Base-by-base conservation (phyloP, 495 filamentous ascomycete genomes). In the Annulohypoxylon moriforme region DNA sequence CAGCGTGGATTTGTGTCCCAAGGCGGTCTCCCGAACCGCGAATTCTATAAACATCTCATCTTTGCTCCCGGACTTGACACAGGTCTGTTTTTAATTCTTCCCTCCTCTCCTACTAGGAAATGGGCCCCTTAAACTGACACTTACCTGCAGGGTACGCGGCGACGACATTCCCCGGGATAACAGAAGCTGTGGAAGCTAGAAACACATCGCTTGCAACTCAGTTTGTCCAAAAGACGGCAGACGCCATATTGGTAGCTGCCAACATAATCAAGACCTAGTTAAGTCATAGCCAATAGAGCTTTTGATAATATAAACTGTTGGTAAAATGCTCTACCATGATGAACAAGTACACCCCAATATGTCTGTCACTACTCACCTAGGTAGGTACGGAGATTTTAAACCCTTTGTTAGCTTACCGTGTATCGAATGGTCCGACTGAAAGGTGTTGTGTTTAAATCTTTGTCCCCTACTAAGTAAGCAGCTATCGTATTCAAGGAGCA, bases 41-140 rank as follows among this genome's bases (percentile, higher is more conserved):
- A 92, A 52, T 95, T 94, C 79, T 97, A 91, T 79, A 93, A 91
- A 73, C 93, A 97, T 81, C 86, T 96, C 57, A 80, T 97, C 25
- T 94, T 92, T 74, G 93, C 89, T 0, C 94, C 94, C 27, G 85
- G 92, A 9, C 24, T 80, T 10, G 79, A 81, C 36, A 83, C 81
- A 40, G 76, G 73, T 77, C 0, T 31, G 71, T 74, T 53, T 55
- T 91, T 89, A 88, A 91, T n/a, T n/a, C n/a, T n/a, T n/a, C 88
- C 0, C 88, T 88, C 2, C 91, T 90, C 77, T 78, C 88, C 2
- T 33, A 8, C 6, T 8, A 33, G 3, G 59, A 89, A 1, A 75
- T 87, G 13, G 14, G 70, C 69, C 25, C 44, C 49, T 52, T 29
- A 22, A 1, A 29, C 42, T 58, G 8, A 40, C 10, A 6, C 18